Percentiles rank a stretch among this genome's conserved stretches.
Conservation (phyloP, 2,329 filamentous ascomycete genomes). For the Trichophyton simii region DNA sequence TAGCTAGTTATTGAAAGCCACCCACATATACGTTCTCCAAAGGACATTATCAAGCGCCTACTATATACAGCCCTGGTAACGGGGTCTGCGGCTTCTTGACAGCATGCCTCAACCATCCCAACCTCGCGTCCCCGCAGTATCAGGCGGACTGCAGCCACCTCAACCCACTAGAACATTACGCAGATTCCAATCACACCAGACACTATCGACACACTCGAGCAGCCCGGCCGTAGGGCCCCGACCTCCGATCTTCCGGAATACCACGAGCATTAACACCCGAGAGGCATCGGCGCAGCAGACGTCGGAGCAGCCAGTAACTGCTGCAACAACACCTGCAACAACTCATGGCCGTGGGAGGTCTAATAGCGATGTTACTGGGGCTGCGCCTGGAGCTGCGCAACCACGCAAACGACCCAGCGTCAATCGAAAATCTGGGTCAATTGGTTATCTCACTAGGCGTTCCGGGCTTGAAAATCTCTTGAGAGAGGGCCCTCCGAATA, state of each 20-base stretch:
- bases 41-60: neutral
- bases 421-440: constrained; percentile 32
- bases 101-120: constrained; percentile 8
- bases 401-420: constrained; percentile 16
- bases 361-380: constrained; percentile 53
- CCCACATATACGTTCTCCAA: neutral
- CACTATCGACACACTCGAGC: constrained; percentile 40
- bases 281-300: constrained; percentile 7
- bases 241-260: constrained; percentile 34
- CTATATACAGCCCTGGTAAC: neutral
- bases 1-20: neutral
- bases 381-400: constrained; percentile 17
- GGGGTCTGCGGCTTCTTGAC: neutral
- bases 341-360: constrained; percentile 47
- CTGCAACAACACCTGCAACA: constrained; percentile 14
- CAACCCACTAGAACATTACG: constrained; percentile 56
- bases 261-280: constrained; percentile 16
- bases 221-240: constrained; percentile 49
- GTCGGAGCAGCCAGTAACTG: constrained; percentile 17
- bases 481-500: constrained; percentile 64
- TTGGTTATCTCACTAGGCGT: constrained; percentile 34
- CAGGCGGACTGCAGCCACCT: constrained; percentile 24
- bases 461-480: constrained; percentile 59
- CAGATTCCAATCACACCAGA: constrained; percentile 62
- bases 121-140: neutral